Conservation (phyloP, 345 rosid species). For the Citrus mangshanensis region DNA sequence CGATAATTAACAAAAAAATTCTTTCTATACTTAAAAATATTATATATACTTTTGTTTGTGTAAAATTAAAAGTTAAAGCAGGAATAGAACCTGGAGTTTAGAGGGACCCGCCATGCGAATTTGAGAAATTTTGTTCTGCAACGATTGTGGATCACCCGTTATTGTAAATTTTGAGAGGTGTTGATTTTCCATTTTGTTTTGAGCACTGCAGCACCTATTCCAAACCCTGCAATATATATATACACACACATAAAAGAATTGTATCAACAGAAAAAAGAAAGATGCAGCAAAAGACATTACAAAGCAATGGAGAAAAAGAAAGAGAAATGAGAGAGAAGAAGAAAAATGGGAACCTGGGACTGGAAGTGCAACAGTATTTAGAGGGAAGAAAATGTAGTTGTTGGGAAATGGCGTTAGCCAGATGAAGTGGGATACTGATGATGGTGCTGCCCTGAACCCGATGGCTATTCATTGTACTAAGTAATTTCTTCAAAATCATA, state of each 20-base stretch:
- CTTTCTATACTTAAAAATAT: too few species aligned
- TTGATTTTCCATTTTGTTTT: slow-evolving; percentile 26
- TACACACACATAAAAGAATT: too few species aligned
- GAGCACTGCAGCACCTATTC: slow-evolving; percentile 14
- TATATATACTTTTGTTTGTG: neutral
- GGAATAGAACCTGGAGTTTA: slow-evolving; percentile 66
- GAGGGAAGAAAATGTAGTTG: neutral
- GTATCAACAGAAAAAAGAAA: neutral
- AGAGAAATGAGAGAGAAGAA: too few species aligned
- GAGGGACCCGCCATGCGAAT: slow-evolving; percentile 65
- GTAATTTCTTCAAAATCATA: too few species aligned
- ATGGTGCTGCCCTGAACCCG: neutral
- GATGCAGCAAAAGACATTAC: neutral
- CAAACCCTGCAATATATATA: too few species aligned
- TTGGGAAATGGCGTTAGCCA: neutral
- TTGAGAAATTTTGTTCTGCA: slow-evolving; percentile 45
- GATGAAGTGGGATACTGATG: neutral
- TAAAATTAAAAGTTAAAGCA: neutral
- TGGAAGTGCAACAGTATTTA: slow-evolving; percentile 5
- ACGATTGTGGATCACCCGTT: slow-evolving; percentile 36
- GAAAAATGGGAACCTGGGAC: neutral
- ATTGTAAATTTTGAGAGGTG: slow-evolving; percentile 34
- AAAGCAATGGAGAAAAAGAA: neutral
- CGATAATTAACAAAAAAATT: neutral
- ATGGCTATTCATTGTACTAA: neutral